These are phyloP conservation scores for Corniculantispora saksenae DNA, from an alignment of 2,329 filamentous ascomycete species.

Conservation along the genomic window DNA sequence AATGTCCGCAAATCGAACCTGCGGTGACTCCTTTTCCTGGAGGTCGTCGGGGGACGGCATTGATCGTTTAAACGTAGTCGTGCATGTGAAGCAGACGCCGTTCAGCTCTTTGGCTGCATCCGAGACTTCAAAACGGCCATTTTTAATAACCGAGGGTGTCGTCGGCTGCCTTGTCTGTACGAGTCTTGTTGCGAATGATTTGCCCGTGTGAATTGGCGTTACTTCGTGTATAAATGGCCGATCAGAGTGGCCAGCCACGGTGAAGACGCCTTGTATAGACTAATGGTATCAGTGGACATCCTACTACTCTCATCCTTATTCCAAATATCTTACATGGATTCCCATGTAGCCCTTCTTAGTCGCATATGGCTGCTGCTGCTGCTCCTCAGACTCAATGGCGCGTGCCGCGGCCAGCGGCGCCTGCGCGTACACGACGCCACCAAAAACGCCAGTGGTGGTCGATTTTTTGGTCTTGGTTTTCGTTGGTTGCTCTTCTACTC, in stretches of 20 bases:
- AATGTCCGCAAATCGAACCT: conserved; percentile 44
- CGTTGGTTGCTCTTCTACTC: conserved; percentile 8
- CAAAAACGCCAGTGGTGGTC: conserved; percentile 32
- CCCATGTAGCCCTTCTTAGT: conserved; percentile 28
- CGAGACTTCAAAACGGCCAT: conserved; percentile 39
- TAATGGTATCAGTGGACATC: conserved; percentile 26
- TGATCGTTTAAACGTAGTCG: conserved; percentile 54
- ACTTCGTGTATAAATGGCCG: conserved; percentile 57
- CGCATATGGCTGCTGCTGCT: conserved; percentile 15
- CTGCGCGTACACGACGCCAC: conserved; percentile 40
- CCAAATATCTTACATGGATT: conserved; percentile 37
- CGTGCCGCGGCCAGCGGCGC: conserved; percentile 39
- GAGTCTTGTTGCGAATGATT: conserved; percentile 50
- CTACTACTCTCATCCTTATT: neutral
- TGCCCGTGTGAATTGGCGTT: conserved; percentile 44
- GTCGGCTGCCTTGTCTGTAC: conserved; percentile 52
- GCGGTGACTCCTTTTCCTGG: conserved; percentile 41
- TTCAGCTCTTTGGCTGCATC: conserved; percentile 43
- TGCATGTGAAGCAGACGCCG: conserved; percentile 50
- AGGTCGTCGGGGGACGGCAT: conserved; percentile 37
- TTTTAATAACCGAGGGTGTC: conserved; percentile 34
- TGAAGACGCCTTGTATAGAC: conserved; percentile 60
- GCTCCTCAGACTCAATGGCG: conserved; percentile 35
- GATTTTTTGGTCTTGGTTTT: conserved; percentile 5
- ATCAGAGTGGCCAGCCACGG: conserved; percentile 46